Percentiles rank a stretch among this genome's conserved stretches.
Evolutionary conservation across 2,329 filamentous ascomycete species (phyloP).

Genomic region (Colletotrichum sp.): DNA sequence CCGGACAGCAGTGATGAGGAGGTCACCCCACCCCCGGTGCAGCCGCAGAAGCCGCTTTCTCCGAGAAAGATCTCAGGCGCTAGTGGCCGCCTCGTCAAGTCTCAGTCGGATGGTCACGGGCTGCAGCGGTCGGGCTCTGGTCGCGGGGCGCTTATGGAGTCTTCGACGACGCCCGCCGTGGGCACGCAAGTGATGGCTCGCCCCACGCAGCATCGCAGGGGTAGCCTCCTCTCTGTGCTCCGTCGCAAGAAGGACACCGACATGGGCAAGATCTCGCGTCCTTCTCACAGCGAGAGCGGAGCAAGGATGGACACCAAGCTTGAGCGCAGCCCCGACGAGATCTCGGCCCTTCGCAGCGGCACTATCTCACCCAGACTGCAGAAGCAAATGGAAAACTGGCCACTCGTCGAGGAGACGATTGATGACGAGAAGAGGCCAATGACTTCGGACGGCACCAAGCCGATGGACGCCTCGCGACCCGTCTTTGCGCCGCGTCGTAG

Average conservation of each 20-base stretch:
- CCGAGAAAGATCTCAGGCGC: constrained; percentile 16
- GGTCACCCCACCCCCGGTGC: not conserved
- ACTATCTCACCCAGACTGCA: constrained; percentile 27
- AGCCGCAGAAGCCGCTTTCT: constrained; percentile 23
- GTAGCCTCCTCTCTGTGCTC: constrained; percentile 63
- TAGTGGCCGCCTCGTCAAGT: constrained; percentile 21
- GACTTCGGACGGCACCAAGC: constrained; percentile 34
- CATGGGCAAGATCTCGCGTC: constrained; percentile 57
- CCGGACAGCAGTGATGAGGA: constrained; percentile 62
- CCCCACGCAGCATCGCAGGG: constrained; percentile 41
- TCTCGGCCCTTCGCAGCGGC: constrained; percentile 47
- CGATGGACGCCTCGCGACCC: constrained; percentile 22
- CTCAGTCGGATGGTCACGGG: constrained; percentile 20
- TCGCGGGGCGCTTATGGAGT: constrained; percentile 34
- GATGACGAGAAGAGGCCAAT: constrained; percentile 32
- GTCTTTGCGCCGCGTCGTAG: constrained; percentile 39
- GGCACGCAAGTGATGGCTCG: constrained; percentile 24
- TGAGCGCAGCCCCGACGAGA: constrained; percentile 61
- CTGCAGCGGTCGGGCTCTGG: constrained; percentile 48
- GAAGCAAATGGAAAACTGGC: constrained; percentile 47
- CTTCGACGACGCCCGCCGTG: constrained; percentile 24
- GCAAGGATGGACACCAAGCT: constrained; percentile 66
- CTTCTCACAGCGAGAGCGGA: constrained; percentile 57
- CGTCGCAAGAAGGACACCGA: constrained; percentile 66
- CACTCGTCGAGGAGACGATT: constrained; percentile 39